A percentile compares a stretch with the other conserved stretches of the same genome.
Evolutionary conservation across 257 asterid species (phyloP).

Genomic region (Salvia rosmarinus): DNA sequence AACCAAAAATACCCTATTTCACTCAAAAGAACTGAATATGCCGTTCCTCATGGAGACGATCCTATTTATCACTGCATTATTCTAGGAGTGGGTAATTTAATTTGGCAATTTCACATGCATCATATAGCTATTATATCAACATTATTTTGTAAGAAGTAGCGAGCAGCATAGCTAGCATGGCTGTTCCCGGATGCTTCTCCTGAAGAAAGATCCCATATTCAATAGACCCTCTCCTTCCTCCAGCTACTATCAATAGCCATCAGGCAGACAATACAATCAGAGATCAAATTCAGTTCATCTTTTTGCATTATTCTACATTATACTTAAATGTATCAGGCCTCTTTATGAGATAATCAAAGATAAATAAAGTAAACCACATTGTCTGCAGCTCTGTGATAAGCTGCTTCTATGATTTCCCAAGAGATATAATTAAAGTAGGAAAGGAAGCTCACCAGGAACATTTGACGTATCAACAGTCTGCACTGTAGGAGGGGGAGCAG

Average conservation of each 20-base stretch:
- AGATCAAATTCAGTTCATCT: not conserved
- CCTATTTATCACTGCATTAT: not conserved
- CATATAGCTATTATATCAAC: not conserved
- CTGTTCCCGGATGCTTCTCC: too few relatives aligned
- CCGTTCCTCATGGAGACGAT: not conserved
- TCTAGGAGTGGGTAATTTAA: not conserved
- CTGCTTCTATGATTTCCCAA: too few relatives aligned
- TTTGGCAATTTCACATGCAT: not conserved
- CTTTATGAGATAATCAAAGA: too few relatives aligned
- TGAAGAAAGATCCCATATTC: not conserved
- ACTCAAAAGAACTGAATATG: too few relatives aligned
- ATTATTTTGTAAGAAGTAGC: too few relatives aligned
- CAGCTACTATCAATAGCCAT: not conserved
- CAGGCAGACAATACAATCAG: not conserved
- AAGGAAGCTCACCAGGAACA: slow-evolving; percentile 74
- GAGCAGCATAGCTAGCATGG: too few relatives aligned
- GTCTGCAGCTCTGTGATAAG: too few relatives aligned
- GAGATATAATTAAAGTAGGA: too few relatives aligned
- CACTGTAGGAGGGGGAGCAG: slow-evolving; percentile 95
- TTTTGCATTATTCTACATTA: not conserved
- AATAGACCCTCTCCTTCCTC: not conserved
- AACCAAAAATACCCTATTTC: too few relatives aligned
- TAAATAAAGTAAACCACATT: too few relatives aligned
- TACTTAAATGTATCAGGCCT: too few relatives aligned
- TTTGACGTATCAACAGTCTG: slow-evolving; percentile 94